A percentile compares a stretch with the other conserved stretches of the same genome.
These are phyloP conservation scores for Colletotrichum kahawae DNA, from an alignment of 2,329 filamentous ascomycete species.

Conservation along the genomic window DNA sequence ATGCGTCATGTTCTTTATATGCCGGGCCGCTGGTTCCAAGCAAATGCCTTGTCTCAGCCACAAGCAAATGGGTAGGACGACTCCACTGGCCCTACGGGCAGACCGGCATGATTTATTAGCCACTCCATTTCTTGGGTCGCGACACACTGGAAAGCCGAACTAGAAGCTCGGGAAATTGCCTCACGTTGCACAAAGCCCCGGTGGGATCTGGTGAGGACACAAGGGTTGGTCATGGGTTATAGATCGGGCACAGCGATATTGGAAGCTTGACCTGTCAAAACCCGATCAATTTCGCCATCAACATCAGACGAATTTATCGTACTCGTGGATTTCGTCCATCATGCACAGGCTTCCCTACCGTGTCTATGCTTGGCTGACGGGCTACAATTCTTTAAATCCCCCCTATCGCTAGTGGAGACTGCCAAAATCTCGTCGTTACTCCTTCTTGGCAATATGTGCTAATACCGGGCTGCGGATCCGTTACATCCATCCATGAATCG, in stretches of 20 bases:
- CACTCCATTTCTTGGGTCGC: neutral
- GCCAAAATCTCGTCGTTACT: neutral
- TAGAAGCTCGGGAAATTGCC: neutral
- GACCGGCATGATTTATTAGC: neutral
- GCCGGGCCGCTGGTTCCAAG: neutral
- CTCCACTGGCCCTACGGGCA: neutral
- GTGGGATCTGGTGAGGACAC: neutral
- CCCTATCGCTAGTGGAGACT: conserved; percentile 22
- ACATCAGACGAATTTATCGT: neutral
- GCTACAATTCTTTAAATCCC: conserved; percentile 24
- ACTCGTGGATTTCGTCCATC: neutral
- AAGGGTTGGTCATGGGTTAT: neutral
- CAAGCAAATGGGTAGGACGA: neutral
- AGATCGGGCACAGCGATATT: neutral
- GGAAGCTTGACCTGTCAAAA: neutral
- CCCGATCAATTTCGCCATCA: neutral
- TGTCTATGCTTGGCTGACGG: neutral
- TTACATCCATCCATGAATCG: neutral
- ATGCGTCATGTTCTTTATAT: neutral
- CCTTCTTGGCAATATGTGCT: neutral
- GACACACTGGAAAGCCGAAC: neutral
- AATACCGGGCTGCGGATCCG: neutral
- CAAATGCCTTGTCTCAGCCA: neutral
- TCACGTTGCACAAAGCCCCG: neutral
- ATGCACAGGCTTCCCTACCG: neutral